phyloP scores from a whole-genome alignment of 1,284 basidiomycete species.

The Exobasidium rhododendri region DNA sequence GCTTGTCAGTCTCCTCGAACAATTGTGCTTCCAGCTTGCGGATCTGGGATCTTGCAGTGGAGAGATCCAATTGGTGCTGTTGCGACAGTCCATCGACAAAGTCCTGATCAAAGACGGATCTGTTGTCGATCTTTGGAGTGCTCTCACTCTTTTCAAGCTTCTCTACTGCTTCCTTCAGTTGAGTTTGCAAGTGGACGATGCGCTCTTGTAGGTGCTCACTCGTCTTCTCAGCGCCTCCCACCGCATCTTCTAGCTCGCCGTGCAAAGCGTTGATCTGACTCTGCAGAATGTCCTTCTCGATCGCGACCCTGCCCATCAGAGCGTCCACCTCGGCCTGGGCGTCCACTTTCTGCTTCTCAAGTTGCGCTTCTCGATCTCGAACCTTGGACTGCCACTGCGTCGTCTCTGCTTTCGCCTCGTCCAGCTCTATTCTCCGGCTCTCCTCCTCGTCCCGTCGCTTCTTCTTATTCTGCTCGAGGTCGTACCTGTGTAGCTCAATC shows the following conservation, averaged over 20 bases:
- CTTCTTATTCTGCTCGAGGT: neutral
- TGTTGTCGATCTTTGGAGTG: slow-evolving; percentile 23
- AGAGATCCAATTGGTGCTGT: slow-evolving; percentile 36
- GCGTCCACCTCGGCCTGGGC: neutral
- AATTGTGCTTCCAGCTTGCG: slow-evolving; percentile 36
- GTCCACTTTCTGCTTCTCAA: slow-evolving; percentile 9
- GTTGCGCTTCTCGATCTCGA: slow-evolving; percentile 12
- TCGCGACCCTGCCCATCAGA: neutral
- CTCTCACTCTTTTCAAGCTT: slow-evolving; percentile 11
- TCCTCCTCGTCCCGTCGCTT: neutral
- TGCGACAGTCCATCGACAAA: slow-evolving; percentile 31
- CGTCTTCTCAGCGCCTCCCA: neutral
- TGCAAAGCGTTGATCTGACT: slow-evolving; percentile 1
- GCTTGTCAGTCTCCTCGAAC: slow-evolving; percentile 39
- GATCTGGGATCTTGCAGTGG: slow-evolving; percentile 29
- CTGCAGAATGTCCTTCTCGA: neutral
- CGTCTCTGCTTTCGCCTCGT: neutral
- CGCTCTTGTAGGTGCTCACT: neutral
- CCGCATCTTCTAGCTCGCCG: neutral
- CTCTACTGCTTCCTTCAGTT: slow-evolving; percentile 5
- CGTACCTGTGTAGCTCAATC: neutral
- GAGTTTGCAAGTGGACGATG: neutral
- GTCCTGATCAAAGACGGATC: slow-evolving; percentile 23
- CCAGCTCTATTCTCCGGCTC: neutral
- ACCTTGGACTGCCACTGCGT: neutral